Conservation (phyloP, 1,284 basidiomycete species). For the Hypsizygus ulmarius region DNA sequence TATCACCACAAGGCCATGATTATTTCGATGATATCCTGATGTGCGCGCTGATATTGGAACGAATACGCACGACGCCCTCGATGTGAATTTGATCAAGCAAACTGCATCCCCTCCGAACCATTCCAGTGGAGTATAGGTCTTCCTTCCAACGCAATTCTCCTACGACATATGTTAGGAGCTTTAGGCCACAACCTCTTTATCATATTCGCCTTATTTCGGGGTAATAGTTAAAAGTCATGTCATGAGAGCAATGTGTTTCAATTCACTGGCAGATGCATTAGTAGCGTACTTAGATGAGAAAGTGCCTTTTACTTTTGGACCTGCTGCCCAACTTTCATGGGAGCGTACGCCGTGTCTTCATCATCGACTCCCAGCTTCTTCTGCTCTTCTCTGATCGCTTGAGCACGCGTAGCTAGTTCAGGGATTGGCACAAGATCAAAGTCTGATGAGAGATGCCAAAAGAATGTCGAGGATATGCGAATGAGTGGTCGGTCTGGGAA, state of each 20-base stretch:
- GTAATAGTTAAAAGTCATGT: slow-evolving; percentile 33
- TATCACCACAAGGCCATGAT: slow-evolving; percentile 37
- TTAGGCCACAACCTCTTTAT: background rate
- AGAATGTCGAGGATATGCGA: slow-evolving; percentile 92
- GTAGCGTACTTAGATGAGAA: slow-evolving; percentile 10
- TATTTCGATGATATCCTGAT: slow-evolving; percentile 41
- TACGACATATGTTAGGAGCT: background rate
- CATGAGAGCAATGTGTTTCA: slow-evolving; percentile 82
- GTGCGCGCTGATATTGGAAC: slow-evolving; percentile 37
- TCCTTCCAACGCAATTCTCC: background rate
- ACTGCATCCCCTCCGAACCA: background rate
- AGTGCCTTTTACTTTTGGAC: slow-evolving; percentile 67
- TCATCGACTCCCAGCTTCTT: slow-evolving; percentile 41
- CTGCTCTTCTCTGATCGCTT: slow-evolving; percentile 36
- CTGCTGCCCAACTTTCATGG: slow-evolving; percentile 84
- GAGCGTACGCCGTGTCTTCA: slow-evolving; percentile 54
- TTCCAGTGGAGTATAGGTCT: background rate
- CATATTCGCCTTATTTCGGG: background rate
- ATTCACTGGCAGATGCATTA: slow-evolving; percentile 50
- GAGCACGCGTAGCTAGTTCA: slow-evolving; percentile 46
- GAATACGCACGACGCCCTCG: slow-evolving; percentile 34
- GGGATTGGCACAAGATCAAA: slow-evolving; percentile 68
- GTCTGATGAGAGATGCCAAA: slow-evolving; percentile 90
- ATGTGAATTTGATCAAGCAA: slow-evolving; percentile 8
- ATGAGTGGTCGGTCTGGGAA: slow-evolving; percentile 79